Evolutionary conservation across 1,284 basidiomycete genomes (phyloP), one percentile per base, ranked within the genome.

Genomic region (Bondarzewia mesenterica): DNA sequence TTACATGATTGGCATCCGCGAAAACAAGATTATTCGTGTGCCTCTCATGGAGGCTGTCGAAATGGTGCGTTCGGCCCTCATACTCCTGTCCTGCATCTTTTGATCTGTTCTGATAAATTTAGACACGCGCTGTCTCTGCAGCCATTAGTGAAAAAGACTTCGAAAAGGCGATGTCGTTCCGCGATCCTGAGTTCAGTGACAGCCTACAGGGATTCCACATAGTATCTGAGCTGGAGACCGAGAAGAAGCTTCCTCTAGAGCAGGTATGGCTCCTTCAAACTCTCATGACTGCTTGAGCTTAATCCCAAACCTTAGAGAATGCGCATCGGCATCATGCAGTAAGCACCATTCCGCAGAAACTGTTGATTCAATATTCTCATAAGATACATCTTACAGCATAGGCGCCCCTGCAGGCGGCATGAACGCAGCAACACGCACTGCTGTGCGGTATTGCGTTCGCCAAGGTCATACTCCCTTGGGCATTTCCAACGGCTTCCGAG

Each of bases 351-450:
- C n/a, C n/a, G 25, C 3, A n/a, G n/a, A n/a, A n/a, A 26, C 1
- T 12, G 6, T 10, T 16, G 29, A 3, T 26, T 22, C 16, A 16
- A 12, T 5, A 6, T 20, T 7, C 22, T 2, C 47, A 22, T 44
- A 29, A 21, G 23, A 32, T 40, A 36, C n/a, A 44, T 29, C 39
- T 46, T 48, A 26, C 49, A 94, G 90, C 60, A 85, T 95, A 60
- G 95, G 95, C 52, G 96, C 96, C 1, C 95, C 96, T 3, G 94
- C 95, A 3, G 94, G 95, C 49, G 95, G 96, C 10, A 98, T 99
- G 92, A 98, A 99, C 63, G 94, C 94, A 1, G 95, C 95, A 0
- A 97, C 93, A 0, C 85, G 95, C 41, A 86, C 94, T 27, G 93
- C 92, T 1, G 93, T 91, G 6, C 87, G 95, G 15, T 97, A 92